These are phyloP conservation scores for Pseudocercospora vitis DNA, from an alignment of 2,329 filamentous ascomycete genomes.

Conservation along the genomic window DNA sequence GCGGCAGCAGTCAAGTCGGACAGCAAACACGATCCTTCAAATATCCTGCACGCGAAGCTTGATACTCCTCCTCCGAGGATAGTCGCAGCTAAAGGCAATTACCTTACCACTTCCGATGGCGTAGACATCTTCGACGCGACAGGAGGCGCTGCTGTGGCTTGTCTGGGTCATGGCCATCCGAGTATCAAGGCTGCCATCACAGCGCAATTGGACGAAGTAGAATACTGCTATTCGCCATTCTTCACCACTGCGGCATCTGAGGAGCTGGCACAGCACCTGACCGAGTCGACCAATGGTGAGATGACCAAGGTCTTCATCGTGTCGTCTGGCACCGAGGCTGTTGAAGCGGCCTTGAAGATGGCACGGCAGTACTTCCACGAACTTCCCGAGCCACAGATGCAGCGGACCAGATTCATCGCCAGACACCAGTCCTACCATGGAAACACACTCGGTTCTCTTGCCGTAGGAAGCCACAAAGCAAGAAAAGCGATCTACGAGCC, in stretches of 20 bases:
- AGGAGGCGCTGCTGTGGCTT: conserved; percentile 69
- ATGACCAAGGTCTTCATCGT: conserved; percentile 58
- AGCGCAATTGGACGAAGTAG: conserved; percentile 57
- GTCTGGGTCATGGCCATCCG: conserved; percentile 58
- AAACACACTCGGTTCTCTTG: conserved; percentile 51
- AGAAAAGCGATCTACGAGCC: conserved; percentile 39
- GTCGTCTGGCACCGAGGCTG: conserved; percentile 49
- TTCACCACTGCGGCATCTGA: conserved; percentile 57
- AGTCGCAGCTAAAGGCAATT: conserved; percentile 50
- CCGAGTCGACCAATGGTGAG: conserved; percentile 49
- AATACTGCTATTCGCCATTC: conserved; percentile 59
- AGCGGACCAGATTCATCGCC: conserved; percentile 47
- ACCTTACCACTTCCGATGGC: conserved; percentile 53
- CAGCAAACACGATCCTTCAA: not conserved
- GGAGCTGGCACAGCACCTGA: conserved; percentile 50
- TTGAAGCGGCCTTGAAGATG: conserved; percentile 52
- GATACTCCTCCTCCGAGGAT: conserved; percentile 47
- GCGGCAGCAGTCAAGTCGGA: conserved; percentile 6
- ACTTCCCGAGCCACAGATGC: conserved; percentile 43
- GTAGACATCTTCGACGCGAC: conserved; percentile 67
- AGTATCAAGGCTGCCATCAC: conserved; percentile 59
- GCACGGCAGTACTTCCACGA: conserved; percentile 53
- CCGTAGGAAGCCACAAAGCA: conserved; percentile 41
- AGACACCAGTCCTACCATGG: conserved; percentile 53
- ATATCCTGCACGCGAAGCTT: conserved; percentile 52